phyloP scores from a whole-genome alignment of 1,284 basidiomycete genomes.

The Leucoagaricus sp. region DNA sequence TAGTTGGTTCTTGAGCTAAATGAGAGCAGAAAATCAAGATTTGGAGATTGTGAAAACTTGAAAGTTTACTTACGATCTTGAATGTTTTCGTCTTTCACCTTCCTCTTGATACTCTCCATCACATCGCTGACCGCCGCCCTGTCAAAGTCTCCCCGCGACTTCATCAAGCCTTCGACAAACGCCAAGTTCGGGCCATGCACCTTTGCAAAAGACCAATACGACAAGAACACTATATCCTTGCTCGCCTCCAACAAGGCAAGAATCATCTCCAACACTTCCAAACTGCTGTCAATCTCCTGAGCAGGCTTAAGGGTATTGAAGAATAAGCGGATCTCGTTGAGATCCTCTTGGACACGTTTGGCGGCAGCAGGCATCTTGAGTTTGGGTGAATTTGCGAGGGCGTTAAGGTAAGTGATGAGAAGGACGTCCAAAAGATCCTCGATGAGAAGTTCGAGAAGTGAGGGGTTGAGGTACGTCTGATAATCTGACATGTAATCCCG shows the following conservation, averaged over 20 bases:
- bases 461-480: slow-evolving; percentile 87
- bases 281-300: slow-evolving; percentile 80
- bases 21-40: background rate
- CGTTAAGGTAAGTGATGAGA: slow-evolving; percentile 89
- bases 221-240: slow-evolving; percentile 91
- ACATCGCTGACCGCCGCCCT: slow-evolving; percentile 85
- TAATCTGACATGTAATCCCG: slow-evolving; percentile 95
- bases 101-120: slow-evolving; percentile 93
- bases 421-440: slow-evolving; percentile 95
- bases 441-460: slow-evolving; percentile 88
- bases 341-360: slow-evolving; percentile 82
- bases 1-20: slow-evolving; percentile 73
- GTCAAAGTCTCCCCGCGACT: slow-evolving; percentile 89
- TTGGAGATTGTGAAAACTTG: background rate
- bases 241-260: slow-evolving; percentile 87
- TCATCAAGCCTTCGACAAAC: slow-evolving; percentile 91
- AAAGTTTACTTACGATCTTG: slow-evolving; percentile 71
- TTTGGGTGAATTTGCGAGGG: slow-evolving; percentile 84
- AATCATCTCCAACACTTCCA: slow-evolving; percentile 88
- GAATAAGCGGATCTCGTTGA: slow-evolving; percentile 77
- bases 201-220: slow-evolving; percentile 96
- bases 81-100: slow-evolving; percentile 86
- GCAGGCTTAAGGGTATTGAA: slow-evolving; percentile 81
- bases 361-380: slow-evolving; percentile 86
- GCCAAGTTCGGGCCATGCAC: slow-evolving; percentile 91